Evolutionary conservation across 1,284 basidiomycete species (phyloP).

Genomic region (Bondarzewia mesenterica): DNA sequence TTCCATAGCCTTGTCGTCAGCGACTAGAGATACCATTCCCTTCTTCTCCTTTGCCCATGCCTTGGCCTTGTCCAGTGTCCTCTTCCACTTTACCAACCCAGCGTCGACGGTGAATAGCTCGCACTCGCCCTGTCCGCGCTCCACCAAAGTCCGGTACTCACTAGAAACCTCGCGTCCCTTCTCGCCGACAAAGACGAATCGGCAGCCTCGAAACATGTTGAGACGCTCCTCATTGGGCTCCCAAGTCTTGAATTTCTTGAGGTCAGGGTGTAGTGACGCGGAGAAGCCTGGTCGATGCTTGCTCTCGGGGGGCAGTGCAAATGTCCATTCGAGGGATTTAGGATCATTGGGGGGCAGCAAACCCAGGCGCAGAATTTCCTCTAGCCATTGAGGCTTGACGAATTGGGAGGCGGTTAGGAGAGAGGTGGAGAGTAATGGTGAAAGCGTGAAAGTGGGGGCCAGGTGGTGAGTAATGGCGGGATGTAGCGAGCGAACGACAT

Average conservation of each 20-base stretch:
- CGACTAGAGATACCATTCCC: conserved; percentile 44
- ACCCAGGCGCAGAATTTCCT: conserved; percentile 44
- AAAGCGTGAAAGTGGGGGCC: conserved; percentile 38
- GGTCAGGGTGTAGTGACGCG: conserved; percentile 32
- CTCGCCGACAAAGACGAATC: conserved; percentile 55
- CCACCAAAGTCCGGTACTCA: conserved; percentile 43
- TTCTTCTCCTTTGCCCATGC: conserved; percentile 27
- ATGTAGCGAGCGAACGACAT: conserved; percentile 35
- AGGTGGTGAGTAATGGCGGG: conserved; percentile 54
- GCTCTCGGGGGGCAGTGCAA: conserved; percentile 36
- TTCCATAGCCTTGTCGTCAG: conserved; percentile 35
- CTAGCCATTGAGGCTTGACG: conserved; percentile 57
- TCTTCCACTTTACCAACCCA: conserved; percentile 41
- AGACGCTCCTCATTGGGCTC: conserved; percentile 53
- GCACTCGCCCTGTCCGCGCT: conserved; percentile 45
- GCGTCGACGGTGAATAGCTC: conserved; percentile 47
- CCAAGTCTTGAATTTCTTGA: conserved; percentile 51
- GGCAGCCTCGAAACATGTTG: conserved; percentile 39
- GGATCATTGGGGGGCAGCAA: conserved; percentile 24
- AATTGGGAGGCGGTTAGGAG: conserved; percentile 46
- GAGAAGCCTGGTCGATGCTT: conserved; percentile 54
- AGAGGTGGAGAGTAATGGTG: conserved; percentile 41
- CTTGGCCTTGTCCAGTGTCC: conserved; percentile 40
- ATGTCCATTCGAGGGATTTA: conserved; percentile 40
- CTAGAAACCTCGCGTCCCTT: conserved; percentile 37